A percentile compares a stretch with the other conserved stretches of the same genome.
Evolutionary conservation across 2,329 filamentous ascomycete species (phyloP).

Genomic region (Massarina eburnea): DNA sequence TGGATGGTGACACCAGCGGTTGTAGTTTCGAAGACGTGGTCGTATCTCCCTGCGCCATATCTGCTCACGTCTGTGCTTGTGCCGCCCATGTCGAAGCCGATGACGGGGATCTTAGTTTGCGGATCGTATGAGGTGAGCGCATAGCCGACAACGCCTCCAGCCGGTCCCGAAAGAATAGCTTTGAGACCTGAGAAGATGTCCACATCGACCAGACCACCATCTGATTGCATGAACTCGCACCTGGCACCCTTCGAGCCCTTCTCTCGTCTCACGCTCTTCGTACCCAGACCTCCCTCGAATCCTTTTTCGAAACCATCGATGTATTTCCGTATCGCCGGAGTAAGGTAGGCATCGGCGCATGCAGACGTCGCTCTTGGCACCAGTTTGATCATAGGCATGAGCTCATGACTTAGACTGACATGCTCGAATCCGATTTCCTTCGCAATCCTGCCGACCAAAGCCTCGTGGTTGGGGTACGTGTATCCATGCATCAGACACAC

Average conservation of each 20-base stretch:
- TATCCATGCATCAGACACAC: constrained; percentile 93
- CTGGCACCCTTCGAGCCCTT: constrained; percentile 68
- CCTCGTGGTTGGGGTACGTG: constrained; percentile 85
- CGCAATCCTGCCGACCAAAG: constrained; percentile 73
- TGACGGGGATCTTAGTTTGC: constrained; percentile 78
- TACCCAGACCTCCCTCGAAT: constrained; percentile 79
- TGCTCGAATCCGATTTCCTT: constrained; percentile 80
- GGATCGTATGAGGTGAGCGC: constrained; percentile 88
- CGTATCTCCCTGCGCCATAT: constrained; percentile 81
- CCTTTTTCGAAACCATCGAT: constrained; percentile 75
- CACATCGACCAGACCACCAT: constrained; percentile 71
- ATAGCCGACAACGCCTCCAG: constrained; percentile 92
- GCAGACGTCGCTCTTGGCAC: constrained; percentile 75
- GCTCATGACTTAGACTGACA: constrained; percentile 75
- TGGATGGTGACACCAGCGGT: constrained; percentile 94
- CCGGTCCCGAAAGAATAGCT: constrained; percentile 85
- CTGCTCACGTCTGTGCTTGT: constrained; percentile 90
- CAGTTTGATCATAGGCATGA: constrained; percentile 88
- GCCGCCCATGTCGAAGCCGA: constrained; percentile 95
- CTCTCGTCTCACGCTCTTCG: constrained; percentile 69
- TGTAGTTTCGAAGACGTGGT: constrained; percentile 92
- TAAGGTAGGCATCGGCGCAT: constrained; percentile 78
- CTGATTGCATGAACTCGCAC: constrained; percentile 95
- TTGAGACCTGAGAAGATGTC: constrained; percentile 81
- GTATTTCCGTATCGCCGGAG: constrained; percentile 77